Base-by-base conservation (phyloP, 73 alveolate genomes). In the Paramecium octaurelia region DNA sequence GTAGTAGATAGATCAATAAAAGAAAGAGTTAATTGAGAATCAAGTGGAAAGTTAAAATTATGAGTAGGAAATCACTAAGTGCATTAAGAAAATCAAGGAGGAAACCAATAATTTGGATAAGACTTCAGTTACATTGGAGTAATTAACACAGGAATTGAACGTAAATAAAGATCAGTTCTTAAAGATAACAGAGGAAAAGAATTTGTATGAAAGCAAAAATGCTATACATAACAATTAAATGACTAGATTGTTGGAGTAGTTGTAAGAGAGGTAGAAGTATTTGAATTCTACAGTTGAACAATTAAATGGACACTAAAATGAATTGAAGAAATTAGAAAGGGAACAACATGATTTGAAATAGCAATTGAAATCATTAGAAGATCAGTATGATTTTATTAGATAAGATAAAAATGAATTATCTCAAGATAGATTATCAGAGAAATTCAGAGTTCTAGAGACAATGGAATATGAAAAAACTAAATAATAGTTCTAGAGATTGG, bases 11-110 rank as follows among this genome's bases (percentile, higher is more conserved):
- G 93, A 93, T 84, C 24, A 58, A 42, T 75, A 58, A 58, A 92
- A 70, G 40, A 50, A 40, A 6, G 86, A 80, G 46, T 58, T 92
- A 6, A 46, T 50, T 8, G 91, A 86, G 27, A 92, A 86, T 70
- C 85, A 90, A 86, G 93, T 85, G 27, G 93, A 92, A 73, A 91
- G 90, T 12, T 71, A 94, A 86, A 76, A 50, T 27, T 86, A 77
- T 20, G 88, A 96, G 85, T 86, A 68, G 59, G 98, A 94, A 64
- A 83, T 93, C 60, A 80, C 43, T 10, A 96, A 94, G 94, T 86
- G 84, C 88, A 94, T 57, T 11, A 95, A 91, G 86, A 95, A 88
- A 86, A 92, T 94, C 12, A 92, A 73, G 73, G 92, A 94, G 10
- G 94, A 92, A 85, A 95, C 93, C 31, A 68, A 93, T 11, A 93